Base-by-base conservation (phyloP, 805 yeast genomes). In the Starmerella sp. region DNA sequence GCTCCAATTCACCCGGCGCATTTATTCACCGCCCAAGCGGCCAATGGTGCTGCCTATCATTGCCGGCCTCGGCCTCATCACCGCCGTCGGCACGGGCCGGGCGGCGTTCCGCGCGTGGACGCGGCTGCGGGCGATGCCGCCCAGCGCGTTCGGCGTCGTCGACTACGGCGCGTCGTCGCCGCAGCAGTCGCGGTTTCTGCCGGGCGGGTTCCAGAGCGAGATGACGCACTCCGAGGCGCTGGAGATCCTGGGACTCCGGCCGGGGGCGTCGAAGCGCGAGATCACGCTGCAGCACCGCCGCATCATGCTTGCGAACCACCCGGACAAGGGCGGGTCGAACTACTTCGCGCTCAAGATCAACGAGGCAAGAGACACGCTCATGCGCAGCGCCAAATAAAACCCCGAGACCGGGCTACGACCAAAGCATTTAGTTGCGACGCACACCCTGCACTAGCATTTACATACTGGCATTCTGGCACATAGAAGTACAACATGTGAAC, bases 251-350 rank as follows among this genome's bases (percentile, higher is more conserved):
- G 77, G 73, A 58, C 69, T 77, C 15, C 55, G 54, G 53, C 55
- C 57, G 47, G 47, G 59, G 54, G 65, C 75, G 54, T 66, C 70
- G 62, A 34, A 45, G 70, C 82, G 65, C 75, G 79, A 81, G 79
- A 74, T 89, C 64, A 84, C 84, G 66, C 88, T 83, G 58, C 82
- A 81, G 57, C 96, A 90, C 67, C 79, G 96, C 71, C 75, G 75
- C 63, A 83, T 89, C 64, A 86, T 90, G 93, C 71, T 87, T 70
- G 78, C 84, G 50, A 90, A 90, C 68, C 97, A 90, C 67, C 97
- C 97, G 10, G 97, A 90, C 73, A 85, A 82, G 67, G 96, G 96
- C 36, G 97, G 97, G 2, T 84, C 95, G 10, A 86, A 95, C 31
- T 88, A 78, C 64, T 68, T 90, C 69, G 96, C 97, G 48, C 82